Evolutionary conservation across 1,139 yeast genomes (phyloP), one percentile per base, ranked within the genome.

Genomic region (Taphrina wiesneri): DNA sequence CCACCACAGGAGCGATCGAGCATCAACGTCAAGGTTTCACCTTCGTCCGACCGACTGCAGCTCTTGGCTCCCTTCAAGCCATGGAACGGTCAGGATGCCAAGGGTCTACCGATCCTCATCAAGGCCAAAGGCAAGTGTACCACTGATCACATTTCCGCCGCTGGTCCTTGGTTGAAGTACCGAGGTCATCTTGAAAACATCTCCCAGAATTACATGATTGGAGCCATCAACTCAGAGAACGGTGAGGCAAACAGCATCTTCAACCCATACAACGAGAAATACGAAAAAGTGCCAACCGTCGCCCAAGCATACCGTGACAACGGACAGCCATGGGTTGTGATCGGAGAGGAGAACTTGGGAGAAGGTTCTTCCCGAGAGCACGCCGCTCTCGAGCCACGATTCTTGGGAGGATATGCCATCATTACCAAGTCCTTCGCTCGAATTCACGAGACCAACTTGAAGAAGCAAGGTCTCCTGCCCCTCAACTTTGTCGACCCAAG

Each of bases 121-220:
- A 93, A 93, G 85, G 90, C 97, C 73, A 83, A 87, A 73, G 98
- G 98, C 83, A 93, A 93, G 86, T 91, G 97, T 80, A 93, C 99
- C 77, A 93, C 99, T 74, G 99, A 93, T 83, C 98, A 93, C 83
- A 93, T 93, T 77, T 92, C 98, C 76, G 91, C 90, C 95, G 99
- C 99, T 78, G 99, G 99, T 82, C 98, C 98, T 78, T 93, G 99
- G 99, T 90, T 93, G 85, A 93, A 93, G 85, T 93, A 93, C 96
- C 90, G 98, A 85, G 99, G 99, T 83, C 99, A 93, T 84, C 85
- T 93, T 83, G 95, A 91, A 83, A 93, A 93, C 87, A 93, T 93
- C 78, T 91, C 98, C 76, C 90, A 92, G 85, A 93, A 93, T 85
- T 91, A 92, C 83, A 91, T 93, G 97, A 93, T 93, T 84, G 99